These are phyloP conservation scores for Ascodesmis nigricans DNA, from an alignment of 495 filamentous ascomycete genomes.

Conservation along the genomic window DNA sequence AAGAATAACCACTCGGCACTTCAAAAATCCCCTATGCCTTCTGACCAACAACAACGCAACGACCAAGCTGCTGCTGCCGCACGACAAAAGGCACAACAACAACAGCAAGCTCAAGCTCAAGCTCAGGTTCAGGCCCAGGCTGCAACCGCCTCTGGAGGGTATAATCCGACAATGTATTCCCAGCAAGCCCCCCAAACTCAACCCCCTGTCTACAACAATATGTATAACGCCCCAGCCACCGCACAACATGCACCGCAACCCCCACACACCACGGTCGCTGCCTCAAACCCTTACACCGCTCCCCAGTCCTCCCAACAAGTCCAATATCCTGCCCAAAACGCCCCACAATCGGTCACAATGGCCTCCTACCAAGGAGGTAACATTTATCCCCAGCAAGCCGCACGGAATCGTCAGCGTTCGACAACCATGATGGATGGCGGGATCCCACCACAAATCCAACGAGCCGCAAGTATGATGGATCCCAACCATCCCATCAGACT, in stretches of 20 bases:
- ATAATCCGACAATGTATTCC: constrained; percentile 13
- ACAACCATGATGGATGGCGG: constrained; percentile 95
- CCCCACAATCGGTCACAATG: constrained; percentile 40
- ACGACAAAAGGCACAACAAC: constrained; percentile 23
- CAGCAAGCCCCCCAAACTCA: constrained; percentile 25
- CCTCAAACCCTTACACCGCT: neutral
- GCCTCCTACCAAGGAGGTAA: constrained; percentile 30
- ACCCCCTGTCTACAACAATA: constrained; percentile 49
- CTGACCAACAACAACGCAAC: constrained; percentile 91
- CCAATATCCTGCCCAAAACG: constrained; percentile 38
- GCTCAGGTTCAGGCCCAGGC: constrained; percentile 30
- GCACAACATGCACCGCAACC: constrained; percentile 6
- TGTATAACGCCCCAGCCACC: constrained; percentile 16
- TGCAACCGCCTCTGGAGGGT: neutral
- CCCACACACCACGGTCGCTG: too few relatives aligned
- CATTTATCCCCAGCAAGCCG: constrained; percentile 70
- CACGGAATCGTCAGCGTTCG: constrained; percentile 66
- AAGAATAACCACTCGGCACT: constrained; percentile 54
- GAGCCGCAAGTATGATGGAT: constrained; percentile 92
- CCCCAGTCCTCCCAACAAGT: constrained; percentile 16
- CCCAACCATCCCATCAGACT: constrained; percentile 82
- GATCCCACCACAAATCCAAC: constrained; percentile 76
- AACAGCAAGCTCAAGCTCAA: constrained; percentile 39
- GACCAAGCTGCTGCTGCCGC: constrained; percentile 47
- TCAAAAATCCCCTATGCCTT: constrained; percentile 64